Conservation (phyloP, 1,139 yeast species). For the Yamadazyma blattariae region DNA sequence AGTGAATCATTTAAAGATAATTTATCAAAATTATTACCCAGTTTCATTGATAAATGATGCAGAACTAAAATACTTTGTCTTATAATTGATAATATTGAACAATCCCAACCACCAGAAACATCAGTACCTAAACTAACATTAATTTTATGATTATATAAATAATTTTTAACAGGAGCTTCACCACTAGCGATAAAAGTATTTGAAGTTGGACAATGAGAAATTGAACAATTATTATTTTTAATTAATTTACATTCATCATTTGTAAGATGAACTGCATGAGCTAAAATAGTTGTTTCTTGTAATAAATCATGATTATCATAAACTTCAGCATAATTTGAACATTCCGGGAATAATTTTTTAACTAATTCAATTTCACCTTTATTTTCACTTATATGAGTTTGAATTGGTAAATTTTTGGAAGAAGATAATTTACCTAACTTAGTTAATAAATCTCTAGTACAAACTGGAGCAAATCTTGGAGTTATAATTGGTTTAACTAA, state of each 20-base stretch:
- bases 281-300: conserved; percentile 68
- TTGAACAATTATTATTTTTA: conserved; percentile 56
- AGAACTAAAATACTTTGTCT: conserved; percentile 81
- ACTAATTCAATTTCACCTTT: conserved; percentile 74
- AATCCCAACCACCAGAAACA: conserved; percentile 87
- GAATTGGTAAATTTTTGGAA: conserved; percentile 59
- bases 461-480: conserved; percentile 93
- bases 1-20: conserved; percentile 69
- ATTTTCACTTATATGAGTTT: conserved; percentile 89
- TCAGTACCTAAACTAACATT: conserved; percentile 90
- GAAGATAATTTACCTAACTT: conserved; percentile 62
- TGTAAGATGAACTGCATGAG: conserved; percentile 81
- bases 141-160: conserved; percentile 61
- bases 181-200: conserved; percentile 90
- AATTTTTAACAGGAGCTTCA: conserved; percentile 73
- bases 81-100: conserved; percentile 72
- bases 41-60: conserved; percentile 74
- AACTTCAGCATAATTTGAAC: conserved; percentile 68
- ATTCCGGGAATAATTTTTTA: conserved; percentile 67
- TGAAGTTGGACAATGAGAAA: conserved; percentile 92
- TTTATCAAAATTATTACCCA: conserved; percentile 27
- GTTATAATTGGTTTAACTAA: conserved; percentile 76
- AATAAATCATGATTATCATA: conserved; percentile 65
- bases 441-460: conserved; percentile 59
- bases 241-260: conserved; percentile 62